Percentiles rank a stretch among this genome's conserved stretches.
phyloP scores from a whole-genome alignment of 164 flowering plant species.

The Houttuynia cordata region DNA sequence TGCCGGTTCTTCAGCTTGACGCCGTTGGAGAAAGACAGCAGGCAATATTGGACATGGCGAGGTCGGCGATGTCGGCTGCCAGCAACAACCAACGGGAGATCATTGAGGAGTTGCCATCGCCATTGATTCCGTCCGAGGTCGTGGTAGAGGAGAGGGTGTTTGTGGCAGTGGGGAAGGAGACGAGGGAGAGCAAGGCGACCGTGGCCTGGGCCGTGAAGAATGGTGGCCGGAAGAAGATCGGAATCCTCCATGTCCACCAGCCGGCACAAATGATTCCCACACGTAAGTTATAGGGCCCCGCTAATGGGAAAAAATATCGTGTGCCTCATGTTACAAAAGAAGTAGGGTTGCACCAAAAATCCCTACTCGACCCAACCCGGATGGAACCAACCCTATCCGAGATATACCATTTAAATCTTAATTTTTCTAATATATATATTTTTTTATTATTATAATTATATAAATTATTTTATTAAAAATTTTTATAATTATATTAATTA shows the following conservation, averaged over 20 bases:
- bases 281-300: slow-evolving; percentile 30
- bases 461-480: too few relatives aligned
- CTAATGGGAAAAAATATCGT: too few relatives aligned
- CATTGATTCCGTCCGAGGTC: neutral
- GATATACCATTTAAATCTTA: too few relatives aligned
- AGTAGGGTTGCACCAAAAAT: too few relatives aligned
- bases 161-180: slow-evolving; percentile 49
- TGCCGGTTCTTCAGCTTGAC: neutral
- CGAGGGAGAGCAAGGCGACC: slow-evolving; percentile 30
- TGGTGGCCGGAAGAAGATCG: slow-evolving; percentile 33
- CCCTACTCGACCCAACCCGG: too few relatives aligned
- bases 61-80: slow-evolving; percentile 1
- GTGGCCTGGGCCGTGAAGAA: slow-evolving; percentile 38
- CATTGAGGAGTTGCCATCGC: slow-evolving; percentile 7
- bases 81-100: neutral
- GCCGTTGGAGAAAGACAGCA: neutral
- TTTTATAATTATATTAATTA: too few relatives aligned
- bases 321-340: too few relatives aligned
- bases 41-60: slow-evolving; percentile 1
- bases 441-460: too few relatives aligned
- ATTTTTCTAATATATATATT: too few relatives aligned
- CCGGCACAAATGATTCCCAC: slow-evolving; percentile 40
- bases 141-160: slow-evolving; percentile 26
- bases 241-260: slow-evolving; percentile 54
- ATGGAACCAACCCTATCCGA: too few relatives aligned